phyloP scores from a whole-genome alignment of 140 eudicot species.

The Ambrosia hybrid region DNA sequence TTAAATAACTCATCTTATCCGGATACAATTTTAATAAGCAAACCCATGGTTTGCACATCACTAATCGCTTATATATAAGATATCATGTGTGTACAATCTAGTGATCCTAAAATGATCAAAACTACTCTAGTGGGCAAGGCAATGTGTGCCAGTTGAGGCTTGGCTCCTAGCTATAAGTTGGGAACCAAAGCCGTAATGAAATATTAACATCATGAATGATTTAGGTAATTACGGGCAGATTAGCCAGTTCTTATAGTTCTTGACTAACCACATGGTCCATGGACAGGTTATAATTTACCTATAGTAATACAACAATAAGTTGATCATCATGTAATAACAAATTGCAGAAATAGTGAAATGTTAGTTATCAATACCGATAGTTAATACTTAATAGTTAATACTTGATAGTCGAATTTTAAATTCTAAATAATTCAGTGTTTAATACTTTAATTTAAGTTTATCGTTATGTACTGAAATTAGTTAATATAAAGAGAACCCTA shows the following conservation, averaged over 20 bases:
- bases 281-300: background rate
- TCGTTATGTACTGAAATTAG: background rate
- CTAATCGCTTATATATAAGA: too few relatives aligned
- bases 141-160: background rate
- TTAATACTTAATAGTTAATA: background rate
- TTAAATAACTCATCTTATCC: background rate
- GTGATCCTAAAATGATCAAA: background rate
- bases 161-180: background rate
- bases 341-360: background rate
- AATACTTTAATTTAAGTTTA: background rate
- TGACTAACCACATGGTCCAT: background rate
- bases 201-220: background rate
- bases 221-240: background rate
- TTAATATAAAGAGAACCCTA: background rate
- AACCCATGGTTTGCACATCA: background rate
- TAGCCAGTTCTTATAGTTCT: background rate
- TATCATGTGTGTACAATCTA: background rate
- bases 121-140: background rate
- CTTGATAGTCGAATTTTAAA: background rate
- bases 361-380: constrained; percentile 5
- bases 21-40: too few relatives aligned
- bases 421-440: background rate
- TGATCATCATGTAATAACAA: background rate
- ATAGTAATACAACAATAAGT: background rate
- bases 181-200: background rate